Percentiles rank a stretch among this genome's conserved stretches.
These are phyloP conservation scores for Cryptococcus maquisensis DNA, from an alignment of 1,284 basidiomycete genomes.

Conservation along the genomic window DNA sequence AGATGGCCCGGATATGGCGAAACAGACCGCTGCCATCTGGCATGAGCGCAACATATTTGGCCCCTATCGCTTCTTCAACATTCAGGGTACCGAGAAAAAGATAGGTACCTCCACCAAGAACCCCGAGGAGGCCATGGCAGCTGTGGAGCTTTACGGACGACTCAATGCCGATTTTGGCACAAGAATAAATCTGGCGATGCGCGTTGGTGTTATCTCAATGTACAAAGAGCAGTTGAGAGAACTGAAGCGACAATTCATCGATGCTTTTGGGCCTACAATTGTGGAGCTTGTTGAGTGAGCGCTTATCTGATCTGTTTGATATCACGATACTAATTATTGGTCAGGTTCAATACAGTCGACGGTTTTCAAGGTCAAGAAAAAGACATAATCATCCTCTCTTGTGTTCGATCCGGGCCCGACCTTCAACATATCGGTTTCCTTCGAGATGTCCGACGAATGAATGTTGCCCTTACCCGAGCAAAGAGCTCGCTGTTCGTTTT, in stretches of 20 bases:
- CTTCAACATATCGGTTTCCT: slow-evolving; percentile 81
- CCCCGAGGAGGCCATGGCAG: slow-evolving; percentile 67
- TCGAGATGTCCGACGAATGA: slow-evolving; percentile 81
- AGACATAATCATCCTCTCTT: slow-evolving; percentile 91
- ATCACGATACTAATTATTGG: neutral
- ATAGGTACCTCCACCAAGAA: slow-evolving; percentile 75
- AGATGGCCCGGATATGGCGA: slow-evolving; percentile 85
- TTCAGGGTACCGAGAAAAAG: slow-evolving; percentile 52
- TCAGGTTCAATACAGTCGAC: slow-evolving; percentile 88
- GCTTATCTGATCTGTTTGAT: neutral
- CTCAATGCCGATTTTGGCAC: slow-evolving; percentile 63
- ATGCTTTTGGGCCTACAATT: slow-evolving; percentile 70
- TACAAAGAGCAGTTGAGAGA: slow-evolving; percentile 88
- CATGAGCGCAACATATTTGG: slow-evolving; percentile 75
- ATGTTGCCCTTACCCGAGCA: slow-evolving; percentile 94
- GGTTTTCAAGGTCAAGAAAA: slow-evolving; percentile 98
- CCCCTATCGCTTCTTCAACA: slow-evolving; percentile 85
- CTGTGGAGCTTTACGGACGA: slow-evolving; percentile 72
- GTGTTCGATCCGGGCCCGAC: slow-evolving; percentile 83
- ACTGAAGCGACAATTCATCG: slow-evolving; percentile 66
- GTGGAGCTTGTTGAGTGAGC: slow-evolving; percentile 64
- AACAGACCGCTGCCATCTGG: slow-evolving; percentile 81
- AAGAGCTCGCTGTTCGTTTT: slow-evolving; percentile 91
- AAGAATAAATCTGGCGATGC: slow-evolving; percentile 63
- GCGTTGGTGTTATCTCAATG: slow-evolving; percentile 89